Percentiles rank a stretch among this genome's conserved stretches.
Evolutionary conservation across 495 filamentous ascomycete species (phyloP).

Genomic region (Parachaetomium inaequale): DNA sequence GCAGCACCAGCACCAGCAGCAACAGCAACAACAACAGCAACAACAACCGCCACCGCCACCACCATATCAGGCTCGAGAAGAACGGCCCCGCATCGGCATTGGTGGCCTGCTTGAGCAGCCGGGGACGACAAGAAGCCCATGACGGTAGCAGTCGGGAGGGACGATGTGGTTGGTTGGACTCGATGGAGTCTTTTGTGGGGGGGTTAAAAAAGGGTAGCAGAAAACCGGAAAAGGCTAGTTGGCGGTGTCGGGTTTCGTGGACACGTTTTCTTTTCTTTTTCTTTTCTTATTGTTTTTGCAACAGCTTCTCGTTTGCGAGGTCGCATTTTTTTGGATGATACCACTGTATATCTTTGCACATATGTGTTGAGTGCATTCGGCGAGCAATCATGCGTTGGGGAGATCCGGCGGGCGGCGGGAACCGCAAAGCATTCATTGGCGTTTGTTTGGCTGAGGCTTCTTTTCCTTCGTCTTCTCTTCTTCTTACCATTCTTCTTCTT

Average conservation of each 20-base stretch:
- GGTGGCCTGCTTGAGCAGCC: slow-evolving; percentile 51
- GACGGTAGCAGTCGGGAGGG: background rate
- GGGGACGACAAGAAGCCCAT: slow-evolving; percentile 28
- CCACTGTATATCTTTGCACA: slow-evolving; percentile 19
- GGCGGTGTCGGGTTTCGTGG: background rate
- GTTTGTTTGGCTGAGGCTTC: background rate
- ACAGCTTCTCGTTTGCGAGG: background rate
- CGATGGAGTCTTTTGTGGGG: background rate
- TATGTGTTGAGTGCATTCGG: slow-evolving; percentile 7
- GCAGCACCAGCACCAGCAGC: background rate
- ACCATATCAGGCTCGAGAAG: slow-evolving; percentile 40
- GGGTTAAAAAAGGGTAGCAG: background rate
- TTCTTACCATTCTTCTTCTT: background rate
- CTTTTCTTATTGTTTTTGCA: background rate
- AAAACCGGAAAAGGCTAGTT: background rate
- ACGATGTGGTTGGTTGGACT: background rate
- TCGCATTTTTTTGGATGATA: slow-evolving; percentile 23
- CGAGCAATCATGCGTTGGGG: slow-evolving; percentile 1
- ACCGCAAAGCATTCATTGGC: slow-evolving; percentile 10
- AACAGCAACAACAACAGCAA: background rate
- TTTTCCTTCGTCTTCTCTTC: slow-evolving; percentile 1
- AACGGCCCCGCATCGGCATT: slow-evolving; percentile 52
- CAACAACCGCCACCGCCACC: background rate
- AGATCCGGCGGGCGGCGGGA: background rate
- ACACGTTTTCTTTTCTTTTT: background rate